Evolutionary conservation across 352 stramenopile species (phyloP).

Genomic region (Pythium scleroteichum): DNA sequence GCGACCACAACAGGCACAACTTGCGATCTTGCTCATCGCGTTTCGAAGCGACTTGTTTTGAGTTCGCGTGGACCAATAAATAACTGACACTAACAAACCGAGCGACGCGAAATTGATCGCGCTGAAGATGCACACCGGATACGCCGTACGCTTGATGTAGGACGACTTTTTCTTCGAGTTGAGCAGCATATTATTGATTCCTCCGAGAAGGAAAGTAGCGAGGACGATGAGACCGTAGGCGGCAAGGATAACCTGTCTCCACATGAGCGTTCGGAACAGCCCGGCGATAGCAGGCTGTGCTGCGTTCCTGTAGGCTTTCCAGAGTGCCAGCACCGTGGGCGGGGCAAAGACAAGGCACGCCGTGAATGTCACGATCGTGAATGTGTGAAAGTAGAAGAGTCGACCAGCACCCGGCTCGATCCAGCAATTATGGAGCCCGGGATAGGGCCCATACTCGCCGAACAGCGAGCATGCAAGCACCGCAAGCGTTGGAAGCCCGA

Average conservation of each 20-base stretch:
- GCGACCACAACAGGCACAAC: conserved; percentile 12
- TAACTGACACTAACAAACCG: conserved; percentile 32
- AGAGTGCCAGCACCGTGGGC: conserved; percentile 26
- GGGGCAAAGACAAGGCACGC: conserved; percentile 26
- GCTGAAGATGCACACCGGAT: conserved; percentile 35
- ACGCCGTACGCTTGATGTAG: conserved; percentile 35
- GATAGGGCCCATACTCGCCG: conserved; percentile 31
- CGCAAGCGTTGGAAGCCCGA: conserved; percentile 23
- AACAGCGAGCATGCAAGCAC: conserved; percentile 33
- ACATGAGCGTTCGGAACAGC: conserved; percentile 32
- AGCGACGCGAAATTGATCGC: conserved; percentile 39
- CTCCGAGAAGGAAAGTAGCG: conserved; percentile 30
- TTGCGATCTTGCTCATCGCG: conserved; percentile 4
- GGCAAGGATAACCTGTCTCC: conserved; percentile 31
- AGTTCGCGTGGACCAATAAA: conserved; percentile 35
- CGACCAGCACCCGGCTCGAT: conserved; percentile 32
- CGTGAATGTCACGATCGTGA: conserved; percentile 27
- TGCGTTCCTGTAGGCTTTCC: conserved; percentile 27
- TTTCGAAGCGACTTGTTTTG: conserved; percentile 8
- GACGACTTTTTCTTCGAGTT: conserved; percentile 25
- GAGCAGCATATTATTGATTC: conserved; percentile 33
- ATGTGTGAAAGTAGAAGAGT: conserved; percentile 38
- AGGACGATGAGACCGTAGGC: conserved; percentile 26
- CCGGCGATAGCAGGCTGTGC: conserved; percentile 9
- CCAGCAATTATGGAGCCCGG: conserved; percentile 39